Conservation (phyloP, 2,329 filamentous ascomycete species). For the Berkeleyomyces basicola region DNA sequence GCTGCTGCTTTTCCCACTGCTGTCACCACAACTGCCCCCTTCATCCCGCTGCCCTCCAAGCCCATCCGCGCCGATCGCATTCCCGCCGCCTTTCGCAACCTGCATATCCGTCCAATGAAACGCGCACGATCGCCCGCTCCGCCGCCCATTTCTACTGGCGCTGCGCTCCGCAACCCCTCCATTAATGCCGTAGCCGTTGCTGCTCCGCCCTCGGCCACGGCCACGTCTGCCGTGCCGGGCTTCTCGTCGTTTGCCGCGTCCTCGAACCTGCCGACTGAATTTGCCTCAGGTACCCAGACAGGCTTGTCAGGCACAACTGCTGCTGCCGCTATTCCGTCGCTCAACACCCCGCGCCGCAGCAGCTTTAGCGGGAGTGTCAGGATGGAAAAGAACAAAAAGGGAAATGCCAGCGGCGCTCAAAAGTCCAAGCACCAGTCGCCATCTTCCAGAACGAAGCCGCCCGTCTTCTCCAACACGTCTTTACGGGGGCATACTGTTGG, state of each 20-base stretch:
- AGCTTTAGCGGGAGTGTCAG: not conserved
- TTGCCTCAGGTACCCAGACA: not conserved
- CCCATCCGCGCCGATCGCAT: slow-evolving; percentile 13
- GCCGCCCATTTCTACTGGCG: slow-evolving; percentile 16
- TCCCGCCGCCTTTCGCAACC: slow-evolving; percentile 26
- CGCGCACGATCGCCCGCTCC: slow-evolving; percentile 29
- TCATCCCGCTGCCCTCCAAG: slow-evolving; percentile 10
- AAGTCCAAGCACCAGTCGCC: not conserved
- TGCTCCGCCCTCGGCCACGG: slow-evolving; percentile 11
- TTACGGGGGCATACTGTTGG: not conserved
- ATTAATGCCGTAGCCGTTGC: slow-evolving; percentile 14
- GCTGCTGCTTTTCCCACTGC: not conserved
- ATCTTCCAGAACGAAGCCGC: not conserved
- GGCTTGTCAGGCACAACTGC: not conserved
- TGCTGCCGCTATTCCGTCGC: not conserved
- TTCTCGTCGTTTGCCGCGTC: not conserved
- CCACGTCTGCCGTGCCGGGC: slow-evolving; percentile 1
- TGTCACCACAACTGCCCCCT: slow-evolving; percentile 1
- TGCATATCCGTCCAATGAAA: slow-evolving; percentile 31
- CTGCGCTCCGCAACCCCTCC: slow-evolving; percentile 15
- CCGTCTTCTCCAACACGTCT: not conserved
- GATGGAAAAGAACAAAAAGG: slow-evolving; percentile 4
- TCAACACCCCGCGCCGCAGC: not conserved
- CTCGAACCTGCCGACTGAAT: not conserved
- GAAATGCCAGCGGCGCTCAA: not conserved